Evolutionary conservation across 352 stramenopile genomes (phyloP).

Genomic region (Globisporangium camurandrum): DNA sequence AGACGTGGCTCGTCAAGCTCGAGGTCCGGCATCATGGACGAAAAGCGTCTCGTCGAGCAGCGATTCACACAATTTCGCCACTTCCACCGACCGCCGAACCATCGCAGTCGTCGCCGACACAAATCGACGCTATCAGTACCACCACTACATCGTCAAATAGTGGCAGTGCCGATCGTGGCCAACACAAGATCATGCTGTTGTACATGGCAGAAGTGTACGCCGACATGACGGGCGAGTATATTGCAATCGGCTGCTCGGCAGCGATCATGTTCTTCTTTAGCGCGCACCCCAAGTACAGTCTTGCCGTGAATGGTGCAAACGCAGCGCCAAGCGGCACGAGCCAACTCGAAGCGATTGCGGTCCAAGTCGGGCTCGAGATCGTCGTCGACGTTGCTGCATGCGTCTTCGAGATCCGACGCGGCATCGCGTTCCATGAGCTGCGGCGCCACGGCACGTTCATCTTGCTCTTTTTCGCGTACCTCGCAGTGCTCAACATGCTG

Average conservation of each 20-base stretch:
- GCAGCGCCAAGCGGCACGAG: neutral
- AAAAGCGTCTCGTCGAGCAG: neutral
- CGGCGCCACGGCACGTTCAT: neutral
- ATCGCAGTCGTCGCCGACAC: neutral
- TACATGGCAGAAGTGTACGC: neutral
- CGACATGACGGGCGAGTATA: neutral
- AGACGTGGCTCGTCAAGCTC: slow-evolving; percentile 7
- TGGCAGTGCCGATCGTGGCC: neutral
- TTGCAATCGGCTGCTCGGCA: neutral
- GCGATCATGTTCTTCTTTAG: neutral
- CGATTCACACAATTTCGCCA: neutral
- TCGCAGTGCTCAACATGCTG: neutral
- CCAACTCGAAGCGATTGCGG: neutral
- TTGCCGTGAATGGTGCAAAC: neutral
- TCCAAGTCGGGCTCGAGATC: neutral
- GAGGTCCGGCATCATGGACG: neutral
- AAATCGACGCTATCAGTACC: neutral
- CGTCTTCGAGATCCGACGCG: neutral
- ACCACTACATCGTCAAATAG: neutral
- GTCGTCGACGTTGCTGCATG: neutral
- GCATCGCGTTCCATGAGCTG: neutral
- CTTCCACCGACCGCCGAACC: neutral
- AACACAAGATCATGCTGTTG: neutral
- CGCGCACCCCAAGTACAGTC: neutral
- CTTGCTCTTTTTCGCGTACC: neutral